Base-by-base conservation (phyloP, 2,329 filamentous ascomycete genomes). In the Alternaria viburni region DNA sequence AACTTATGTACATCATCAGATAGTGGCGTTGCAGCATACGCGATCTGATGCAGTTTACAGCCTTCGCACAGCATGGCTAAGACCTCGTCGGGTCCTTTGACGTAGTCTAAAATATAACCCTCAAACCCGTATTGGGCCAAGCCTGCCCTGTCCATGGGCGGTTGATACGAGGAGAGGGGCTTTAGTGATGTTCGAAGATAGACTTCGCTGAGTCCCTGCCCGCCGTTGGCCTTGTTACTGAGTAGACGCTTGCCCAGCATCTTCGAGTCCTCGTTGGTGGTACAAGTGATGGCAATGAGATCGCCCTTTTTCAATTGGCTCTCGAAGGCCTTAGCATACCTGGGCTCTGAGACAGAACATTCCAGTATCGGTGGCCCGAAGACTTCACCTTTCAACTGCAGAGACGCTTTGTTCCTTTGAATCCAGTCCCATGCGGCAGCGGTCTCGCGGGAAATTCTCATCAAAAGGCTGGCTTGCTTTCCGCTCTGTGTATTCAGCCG, bases 31-130 rank as follows among this genome's bases (percentile, higher is more conserved):
- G 89, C 81, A 15, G 87, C 84, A 47, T 95, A 86, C 0, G 88
- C 93, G 6, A 90, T 90, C 25, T 83, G 82, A 71, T 97, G 89
- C 7, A 97, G 79, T 57, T 83, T 86, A 61, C 86, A 88, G 69
- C 92, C 90, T 12, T 89, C 86, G 78, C 93, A 97, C 21, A 99
- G 86, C 91, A 97, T 96, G 7, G 93, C 91, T 32, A 98, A 82
- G 2, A 99, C 92, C 2, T 92, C 87, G 1, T 90, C 89, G 0
- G 96, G 96, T 0, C 95, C 96, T 32, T 90, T 86, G 6, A 99
- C 76, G 62, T 87, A 92, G 74, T 98, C 91, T 25, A 92, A 84
- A 1, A 93, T 89, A 82, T 91, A 97, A 2, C 90, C 89, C 67
- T 96, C 91, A 54, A 99, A 87, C 0, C 93, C 93, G 36, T 79